Evolutionary conservation across 176 grass and related monocot genomes (phyloP), one percentile per base, ranked within the genome.

Genomic region (Juncus effusus): DNA sequence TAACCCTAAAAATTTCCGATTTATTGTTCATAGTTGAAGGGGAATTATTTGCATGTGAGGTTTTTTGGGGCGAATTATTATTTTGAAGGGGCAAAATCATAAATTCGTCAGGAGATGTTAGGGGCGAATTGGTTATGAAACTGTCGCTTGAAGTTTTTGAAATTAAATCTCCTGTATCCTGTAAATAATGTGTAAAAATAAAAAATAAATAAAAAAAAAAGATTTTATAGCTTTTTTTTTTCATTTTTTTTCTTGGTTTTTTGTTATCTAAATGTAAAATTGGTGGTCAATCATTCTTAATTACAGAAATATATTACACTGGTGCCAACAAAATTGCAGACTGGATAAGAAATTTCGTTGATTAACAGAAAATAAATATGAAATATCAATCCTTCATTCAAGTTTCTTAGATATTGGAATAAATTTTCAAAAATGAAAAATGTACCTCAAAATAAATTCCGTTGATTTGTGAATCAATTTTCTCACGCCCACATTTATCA

Each of bases 1-100:
- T 99, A 49, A 99, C 85, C 78, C 94, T 89, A 56, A 93, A 86
- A 81, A 82, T 80, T 39, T 99, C 94, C 63, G 67, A 85, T 78
- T 99, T 99, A 36, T 74, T 67, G 63, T 84, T 77, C 94, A 99
- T 95, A 70, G 60, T 80, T 64, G 9, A 47, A 47, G 44, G 44
- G 52, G 53, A 13, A 16, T 53, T 83, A 86, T 59, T 92, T 68
- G 78, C 88, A 92, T 97, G 77, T 80, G 85, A 84, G 74, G 69
- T 78, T 82, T 70, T 70, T 70, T 55, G 66, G 56, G 66, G 36
- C 36, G 36, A 70, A 45, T 55, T 70, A 28, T 16, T 56, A 53
- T 70, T 70, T 51, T 40, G 54, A 13, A 52, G 56, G 38, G 51
- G 66, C 38, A 53, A 70, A 8, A 70, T 39, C 41, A 36, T 13